Conservation (phyloP, 78 protist species). For the Dictyostelium discoideum region DNA sequence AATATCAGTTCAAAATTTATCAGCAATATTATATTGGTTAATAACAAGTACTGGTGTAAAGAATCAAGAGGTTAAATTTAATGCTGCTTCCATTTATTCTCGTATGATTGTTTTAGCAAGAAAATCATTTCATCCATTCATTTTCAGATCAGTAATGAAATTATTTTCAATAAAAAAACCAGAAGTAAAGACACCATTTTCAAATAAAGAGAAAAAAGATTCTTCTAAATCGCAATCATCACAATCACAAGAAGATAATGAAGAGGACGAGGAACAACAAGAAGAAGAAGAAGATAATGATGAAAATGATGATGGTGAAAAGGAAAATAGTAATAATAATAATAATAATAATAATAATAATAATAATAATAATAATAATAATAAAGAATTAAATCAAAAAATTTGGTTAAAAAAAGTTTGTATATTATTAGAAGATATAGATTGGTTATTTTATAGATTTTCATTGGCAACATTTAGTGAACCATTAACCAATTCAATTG, state of each 20-base stretch:
- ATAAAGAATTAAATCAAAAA: background rate
- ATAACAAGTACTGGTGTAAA: background rate
- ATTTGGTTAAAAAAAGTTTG: background rate
- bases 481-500: conserved; percentile 15
- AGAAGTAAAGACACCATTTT: background rate
- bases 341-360: too few relatives aligned
- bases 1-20: conserved; percentile 11
- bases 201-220: background rate
- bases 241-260: background rate
- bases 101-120: conserved; percentile 10
- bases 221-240: background rate
- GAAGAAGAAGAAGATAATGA: background rate
- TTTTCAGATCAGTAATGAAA: conserved; percentile 35
- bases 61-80: conserved; percentile 1
- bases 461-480: conserved; percentile 9
- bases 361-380: background rate
- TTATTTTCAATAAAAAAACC: background rate
- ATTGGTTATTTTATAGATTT: conserved; percentile 20
- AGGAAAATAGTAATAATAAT: background rate
- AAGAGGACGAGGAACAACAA: background rate
- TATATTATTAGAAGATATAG: background rate
- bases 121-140: conserved; percentile 40
- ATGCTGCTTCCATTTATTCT: conserved; percentile 51
- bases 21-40: conserved; percentile 41
- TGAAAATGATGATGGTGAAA: conserved; percentile 1